Conservation (phyloP, 1,284 basidiomycete genomes). For the Tilletia caries region DNA sequence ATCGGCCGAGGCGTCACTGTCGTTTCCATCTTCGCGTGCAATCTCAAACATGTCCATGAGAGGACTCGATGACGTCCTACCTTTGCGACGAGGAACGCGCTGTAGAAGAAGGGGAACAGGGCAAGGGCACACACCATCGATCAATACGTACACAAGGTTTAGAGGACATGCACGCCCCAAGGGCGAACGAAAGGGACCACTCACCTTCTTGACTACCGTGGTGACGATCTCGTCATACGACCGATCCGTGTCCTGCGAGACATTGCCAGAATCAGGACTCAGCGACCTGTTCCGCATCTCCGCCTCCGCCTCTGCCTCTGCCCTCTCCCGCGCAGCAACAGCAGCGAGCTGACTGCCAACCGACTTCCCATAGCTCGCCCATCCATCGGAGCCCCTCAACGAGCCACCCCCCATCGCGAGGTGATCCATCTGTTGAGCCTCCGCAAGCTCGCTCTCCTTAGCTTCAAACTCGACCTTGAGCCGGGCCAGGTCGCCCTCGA, state of each 20-base stretch:
- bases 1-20: not conserved
- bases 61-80: not conserved
- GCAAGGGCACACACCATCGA: no score
- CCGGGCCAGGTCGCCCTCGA: conserved; percentile 3
- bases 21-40: not conserved
- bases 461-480: conserved; percentile 3
- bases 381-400: not conserved
- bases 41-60: not conserved
- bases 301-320: not conserved
- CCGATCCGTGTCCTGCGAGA: conserved; percentile 4
- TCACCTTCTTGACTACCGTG: conserved; percentile 5
- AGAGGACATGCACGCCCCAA: no score
- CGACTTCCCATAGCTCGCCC: not conserved
- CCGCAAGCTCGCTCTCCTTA: conserved; percentile 2
- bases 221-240: conserved; percentile 2
- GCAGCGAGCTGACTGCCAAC: conserved; percentile 6
- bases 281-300: not conserved
- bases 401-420: not conserved
- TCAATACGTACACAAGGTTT: no score
- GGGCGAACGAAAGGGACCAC: no score
- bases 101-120: not conserved
- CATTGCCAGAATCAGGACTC: not conserved
- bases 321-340: not conserved
- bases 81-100: conserved; percentile 3
- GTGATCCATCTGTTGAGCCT: conserved; percentile 2